Conservation (phyloP, 2,329 filamentous ascomycete genomes). For the Thyridium curvatum region DNA sequence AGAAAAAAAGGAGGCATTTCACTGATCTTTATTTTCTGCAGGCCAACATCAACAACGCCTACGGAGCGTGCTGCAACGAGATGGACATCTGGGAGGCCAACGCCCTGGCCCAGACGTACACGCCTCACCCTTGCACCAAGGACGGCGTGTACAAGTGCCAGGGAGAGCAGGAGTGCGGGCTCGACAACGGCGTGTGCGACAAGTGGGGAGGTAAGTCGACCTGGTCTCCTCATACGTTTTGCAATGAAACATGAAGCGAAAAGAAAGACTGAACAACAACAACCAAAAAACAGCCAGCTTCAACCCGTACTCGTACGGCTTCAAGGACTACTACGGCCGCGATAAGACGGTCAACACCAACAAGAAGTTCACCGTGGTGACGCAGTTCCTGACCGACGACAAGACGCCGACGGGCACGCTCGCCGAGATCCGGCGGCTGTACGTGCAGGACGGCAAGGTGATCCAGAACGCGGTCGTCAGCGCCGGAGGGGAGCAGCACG, state of each 20-base stretch:
- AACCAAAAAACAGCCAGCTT: background rate
- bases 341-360: slow-evolving; percentile 37
- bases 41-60: slow-evolving; percentile 32
- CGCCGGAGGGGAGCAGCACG: too few species aligned
- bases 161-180: slow-evolving; percentile 39
- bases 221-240: too few species aligned
- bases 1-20: background rate
- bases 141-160: slow-evolving; percentile 35
- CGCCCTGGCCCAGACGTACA: slow-evolving; percentile 33
- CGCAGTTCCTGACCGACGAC: slow-evolving; percentile 33
- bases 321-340: slow-evolving; percentile 31
- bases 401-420: slow-evolving; percentile 27
- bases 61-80: slow-evolving; percentile 46
- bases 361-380: slow-evolving; percentile 29
- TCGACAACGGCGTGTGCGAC: slow-evolving; percentile 31
- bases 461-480: slow-evolving; percentile 29
- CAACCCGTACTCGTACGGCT: slow-evolving; percentile 29
- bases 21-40: slow-evolving; percentile 11
- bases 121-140: slow-evolving; percentile 42
- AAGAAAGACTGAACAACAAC: too few species aligned
- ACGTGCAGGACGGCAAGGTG: slow-evolving; percentile 41
- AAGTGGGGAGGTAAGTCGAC: slow-evolving; percentile 26
- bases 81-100: slow-evolving; percentile 53
- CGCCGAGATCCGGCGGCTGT: slow-evolving; percentile 39
- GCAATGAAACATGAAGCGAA: too few species aligned